phyloP scores from a whole-genome alignment of 495 filamentous ascomycete genomes.

The Penicillium riverlandense region DNA sequence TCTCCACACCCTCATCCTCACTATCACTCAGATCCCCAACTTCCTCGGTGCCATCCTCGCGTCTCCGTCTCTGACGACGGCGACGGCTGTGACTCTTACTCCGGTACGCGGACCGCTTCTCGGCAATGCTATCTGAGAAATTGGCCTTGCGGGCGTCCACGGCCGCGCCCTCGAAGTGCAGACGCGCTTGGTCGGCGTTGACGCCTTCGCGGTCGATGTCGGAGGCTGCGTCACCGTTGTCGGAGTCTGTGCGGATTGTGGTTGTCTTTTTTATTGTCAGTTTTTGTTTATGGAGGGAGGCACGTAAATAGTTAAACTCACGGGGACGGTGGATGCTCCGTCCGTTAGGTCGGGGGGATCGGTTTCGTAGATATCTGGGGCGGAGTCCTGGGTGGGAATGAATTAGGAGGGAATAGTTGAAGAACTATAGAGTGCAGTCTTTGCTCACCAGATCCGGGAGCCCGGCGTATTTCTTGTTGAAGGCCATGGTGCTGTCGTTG shows the following conservation, averaged over 20 bases:
- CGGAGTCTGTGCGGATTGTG: conserved; percentile 58
- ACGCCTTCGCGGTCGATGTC: conserved; percentile 69
- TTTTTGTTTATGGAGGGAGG: background rate
- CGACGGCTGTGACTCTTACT: conserved; percentile 48
- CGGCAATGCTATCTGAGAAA: conserved; percentile 73
- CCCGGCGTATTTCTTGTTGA: conserved; percentile 70
- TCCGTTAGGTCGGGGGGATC: conserved; percentile 68
- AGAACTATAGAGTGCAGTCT: background rate
- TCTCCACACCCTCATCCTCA: conserved; percentile 63
- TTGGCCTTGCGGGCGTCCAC: conserved; percentile 69
- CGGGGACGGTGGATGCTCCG: conserved; percentile 76
- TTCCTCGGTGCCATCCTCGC: conserved; percentile 46
- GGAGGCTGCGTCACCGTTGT: conserved; percentile 45
- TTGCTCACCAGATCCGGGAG: conserved; percentile 73
- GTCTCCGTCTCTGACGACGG: conserved; percentile 51
- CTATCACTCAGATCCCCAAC: conserved; percentile 62
- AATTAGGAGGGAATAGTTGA: background rate
- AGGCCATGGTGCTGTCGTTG: conserved; percentile 27
- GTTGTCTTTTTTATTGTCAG: conserved; percentile 41
- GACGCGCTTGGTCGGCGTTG: conserved; percentile 69
- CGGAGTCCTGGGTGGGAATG: conserved; percentile 55
- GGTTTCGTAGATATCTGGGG: conserved; percentile 93
- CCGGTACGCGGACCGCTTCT: conserved; percentile 74
- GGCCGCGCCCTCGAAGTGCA: conserved; percentile 64
- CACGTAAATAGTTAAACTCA: conserved; percentile 26